Evolutionary conservation across 2,329 filamentous ascomycete genomes (phyloP).

Genomic region (Pseudopyrenochaeta lycopersici): DNA sequence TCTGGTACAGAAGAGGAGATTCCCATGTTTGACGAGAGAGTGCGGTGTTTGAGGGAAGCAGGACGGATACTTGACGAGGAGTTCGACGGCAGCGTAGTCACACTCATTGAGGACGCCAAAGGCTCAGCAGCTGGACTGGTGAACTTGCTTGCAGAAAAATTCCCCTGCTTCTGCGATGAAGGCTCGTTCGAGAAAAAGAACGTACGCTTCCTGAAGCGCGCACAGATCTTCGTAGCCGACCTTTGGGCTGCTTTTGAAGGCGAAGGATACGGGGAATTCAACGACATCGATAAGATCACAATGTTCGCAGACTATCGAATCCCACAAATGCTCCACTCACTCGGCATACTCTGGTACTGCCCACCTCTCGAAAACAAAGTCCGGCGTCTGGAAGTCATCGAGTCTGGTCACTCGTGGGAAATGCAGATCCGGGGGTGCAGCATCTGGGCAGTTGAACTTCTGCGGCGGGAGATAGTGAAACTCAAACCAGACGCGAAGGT

Average conservation of each 20-base stretch:
- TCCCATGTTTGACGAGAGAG: constrained; percentile 79
- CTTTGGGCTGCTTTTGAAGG: constrained; percentile 96
- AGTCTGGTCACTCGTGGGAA: constrained; percentile 80
- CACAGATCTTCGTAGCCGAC: constrained; percentile 95
- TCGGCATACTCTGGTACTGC: constrained; percentile 85
- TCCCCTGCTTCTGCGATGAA: constrained; percentile 87
- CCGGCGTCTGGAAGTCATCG: constrained; percentile 68
- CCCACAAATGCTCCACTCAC: constrained; percentile 86
- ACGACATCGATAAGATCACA: constrained; percentile 93
- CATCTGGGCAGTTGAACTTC: constrained; percentile 95
- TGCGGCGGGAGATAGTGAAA: constrained; percentile 79
- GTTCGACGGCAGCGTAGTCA: constrained; percentile 77
- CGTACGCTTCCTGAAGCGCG: constrained; percentile 89
- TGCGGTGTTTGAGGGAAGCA: constrained; percentile 83
- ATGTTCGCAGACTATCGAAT: constrained; percentile 99
- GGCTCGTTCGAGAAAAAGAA: constrained; percentile 75
- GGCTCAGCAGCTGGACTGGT: constrained; percentile 85
- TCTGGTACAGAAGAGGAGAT: constrained; percentile 88
- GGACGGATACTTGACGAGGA: constrained; percentile 81
- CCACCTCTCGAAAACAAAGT: constrained; percentile 79
- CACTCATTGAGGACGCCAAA: constrained; percentile 76
- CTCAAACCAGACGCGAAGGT: constrained; percentile 73
- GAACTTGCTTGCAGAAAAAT: constrained; percentile 83
- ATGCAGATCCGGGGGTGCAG: constrained; percentile 90
- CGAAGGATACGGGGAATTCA: constrained; percentile 78